Conservation (phyloP, 1,284 basidiomycete genomes). For the Cystobasidiaceae sp. region DNA sequence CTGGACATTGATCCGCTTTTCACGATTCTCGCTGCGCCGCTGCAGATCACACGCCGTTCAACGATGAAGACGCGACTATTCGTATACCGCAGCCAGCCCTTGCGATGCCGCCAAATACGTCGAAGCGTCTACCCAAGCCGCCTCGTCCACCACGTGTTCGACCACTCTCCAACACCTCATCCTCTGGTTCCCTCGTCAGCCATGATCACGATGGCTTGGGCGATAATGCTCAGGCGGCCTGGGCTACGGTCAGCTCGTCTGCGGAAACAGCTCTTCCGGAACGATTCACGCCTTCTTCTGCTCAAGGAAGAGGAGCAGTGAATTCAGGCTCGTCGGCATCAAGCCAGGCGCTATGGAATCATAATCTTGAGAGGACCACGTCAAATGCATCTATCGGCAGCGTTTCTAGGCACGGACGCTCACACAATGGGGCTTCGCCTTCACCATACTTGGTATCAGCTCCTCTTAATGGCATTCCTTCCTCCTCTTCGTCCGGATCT, state of each 20-base stretch:
- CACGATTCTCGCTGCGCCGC: too few relatives aligned
- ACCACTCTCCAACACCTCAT: background rate
- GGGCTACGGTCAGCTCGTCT: too few relatives aligned
- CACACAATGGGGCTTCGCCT: background rate
- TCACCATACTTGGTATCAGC: background rate
- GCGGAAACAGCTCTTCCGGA: too few relatives aligned
- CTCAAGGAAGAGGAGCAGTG: too few relatives aligned
- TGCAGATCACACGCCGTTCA: background rate
- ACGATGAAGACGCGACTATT: slow-evolving; percentile 19
- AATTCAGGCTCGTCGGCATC: too few relatives aligned
- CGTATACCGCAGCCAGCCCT: background rate
- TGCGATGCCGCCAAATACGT: background rate
- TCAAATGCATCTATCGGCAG: too few relatives aligned
- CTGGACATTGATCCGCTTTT: too few relatives aligned
- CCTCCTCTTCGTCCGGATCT: background rate
- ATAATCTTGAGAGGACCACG: too few relatives aligned
- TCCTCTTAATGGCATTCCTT: background rate
- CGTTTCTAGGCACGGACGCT: too few relatives aligned
- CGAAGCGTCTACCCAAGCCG: slow-evolving; percentile 3
- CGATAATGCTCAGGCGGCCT: too few relatives aligned
- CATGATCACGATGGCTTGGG: background rate
- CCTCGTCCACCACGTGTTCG: slow-evolving; percentile 7
- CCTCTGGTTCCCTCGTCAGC: background rate
- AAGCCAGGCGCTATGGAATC: too few relatives aligned
- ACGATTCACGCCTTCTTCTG: too few relatives aligned